Evolutionary conservation across 345 rosid species (phyloP).

Genomic region (Dipteronia dyeriana): DNA sequence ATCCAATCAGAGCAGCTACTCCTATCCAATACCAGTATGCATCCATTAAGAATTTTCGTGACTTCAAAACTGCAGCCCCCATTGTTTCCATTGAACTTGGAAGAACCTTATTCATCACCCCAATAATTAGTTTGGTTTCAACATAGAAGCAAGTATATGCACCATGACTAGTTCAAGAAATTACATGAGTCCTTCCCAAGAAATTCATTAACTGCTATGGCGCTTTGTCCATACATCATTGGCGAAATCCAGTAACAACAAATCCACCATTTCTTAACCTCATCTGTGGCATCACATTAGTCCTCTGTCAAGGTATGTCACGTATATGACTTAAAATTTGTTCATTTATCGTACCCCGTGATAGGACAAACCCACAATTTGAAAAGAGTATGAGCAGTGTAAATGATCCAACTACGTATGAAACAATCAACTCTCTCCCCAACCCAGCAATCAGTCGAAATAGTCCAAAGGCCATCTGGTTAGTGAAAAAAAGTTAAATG

Average conservation of each 20-base stretch:
- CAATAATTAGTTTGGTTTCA: neutral
- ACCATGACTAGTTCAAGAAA: constrained; percentile 19
- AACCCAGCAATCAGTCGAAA: constrained; percentile 56
- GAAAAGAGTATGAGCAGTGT: constrained; percentile 50
- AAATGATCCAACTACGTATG: constrained; percentile 66
- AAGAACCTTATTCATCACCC: constrained; percentile 17
- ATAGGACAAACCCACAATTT: constrained; percentile 63
- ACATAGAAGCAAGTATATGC: neutral
- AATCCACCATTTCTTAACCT: constrained; percentile 83
- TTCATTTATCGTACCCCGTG: constrained; percentile 39
- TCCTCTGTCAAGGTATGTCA: neutral
- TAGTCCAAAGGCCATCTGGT: constrained; percentile 67
- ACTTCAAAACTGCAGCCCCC: constrained; percentile 48
- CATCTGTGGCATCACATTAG: constrained; percentile 40
- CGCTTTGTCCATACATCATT: constrained; percentile 78
- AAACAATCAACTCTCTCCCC: constrained; percentile 65
- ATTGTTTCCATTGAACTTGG: constrained; percentile 28
- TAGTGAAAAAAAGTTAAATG: constrained; percentile 46
- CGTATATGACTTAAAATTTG: neutral
- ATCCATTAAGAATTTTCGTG: constrained; percentile 45
- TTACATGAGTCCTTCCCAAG: constrained; percentile 60
- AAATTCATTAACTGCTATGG: constrained; percentile 63
- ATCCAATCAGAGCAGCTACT: constrained; percentile 53
- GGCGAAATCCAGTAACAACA: constrained; percentile 91
- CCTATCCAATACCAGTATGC: constrained; percentile 79